Conservation (phyloP, 2,329 filamentous ascomycete species). For the Botrytis aclada region DNA sequence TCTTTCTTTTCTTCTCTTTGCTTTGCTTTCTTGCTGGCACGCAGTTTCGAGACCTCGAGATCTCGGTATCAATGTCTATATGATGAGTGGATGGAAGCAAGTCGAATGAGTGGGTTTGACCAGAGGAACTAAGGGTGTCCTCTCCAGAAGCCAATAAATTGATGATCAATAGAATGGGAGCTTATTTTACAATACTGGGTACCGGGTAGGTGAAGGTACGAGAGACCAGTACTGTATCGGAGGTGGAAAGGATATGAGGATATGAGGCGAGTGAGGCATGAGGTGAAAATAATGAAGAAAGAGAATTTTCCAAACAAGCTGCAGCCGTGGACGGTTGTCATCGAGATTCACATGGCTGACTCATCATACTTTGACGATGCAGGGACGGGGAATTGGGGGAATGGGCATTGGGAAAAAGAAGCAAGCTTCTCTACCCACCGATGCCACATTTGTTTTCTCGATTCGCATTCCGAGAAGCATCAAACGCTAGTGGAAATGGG, state of each 20-base stretch:
- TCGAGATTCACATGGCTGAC: background rate
- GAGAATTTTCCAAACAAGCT: background rate
- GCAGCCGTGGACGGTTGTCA: background rate
- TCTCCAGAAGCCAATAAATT: no score
- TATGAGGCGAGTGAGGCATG: background rate
- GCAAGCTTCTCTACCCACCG: background rate
- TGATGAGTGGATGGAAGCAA: background rate
- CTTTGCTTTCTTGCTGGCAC: background rate
- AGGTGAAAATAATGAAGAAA: background rate
- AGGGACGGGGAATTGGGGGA: background rate
- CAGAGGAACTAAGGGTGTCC: background rate
- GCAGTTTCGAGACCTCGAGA: background rate
- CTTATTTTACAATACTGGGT: background rate
- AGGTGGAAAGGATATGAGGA: background rate
- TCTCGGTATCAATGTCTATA: background rate
- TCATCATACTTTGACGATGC: background rate
- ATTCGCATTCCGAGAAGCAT: background rate
- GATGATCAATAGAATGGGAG: background rate
- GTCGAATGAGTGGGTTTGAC: background rate
- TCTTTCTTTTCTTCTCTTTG: background rate
- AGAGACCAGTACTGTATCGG: background rate
- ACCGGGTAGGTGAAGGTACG: background rate
- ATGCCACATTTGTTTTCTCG: constrained; percentile 9
- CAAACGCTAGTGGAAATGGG: background rate
- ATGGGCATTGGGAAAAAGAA: background rate